Evolutionary conservation across 2,329 filamentous ascomycete species (phyloP).

Genomic region (Phyllosticta citribraziliensis): DNA sequence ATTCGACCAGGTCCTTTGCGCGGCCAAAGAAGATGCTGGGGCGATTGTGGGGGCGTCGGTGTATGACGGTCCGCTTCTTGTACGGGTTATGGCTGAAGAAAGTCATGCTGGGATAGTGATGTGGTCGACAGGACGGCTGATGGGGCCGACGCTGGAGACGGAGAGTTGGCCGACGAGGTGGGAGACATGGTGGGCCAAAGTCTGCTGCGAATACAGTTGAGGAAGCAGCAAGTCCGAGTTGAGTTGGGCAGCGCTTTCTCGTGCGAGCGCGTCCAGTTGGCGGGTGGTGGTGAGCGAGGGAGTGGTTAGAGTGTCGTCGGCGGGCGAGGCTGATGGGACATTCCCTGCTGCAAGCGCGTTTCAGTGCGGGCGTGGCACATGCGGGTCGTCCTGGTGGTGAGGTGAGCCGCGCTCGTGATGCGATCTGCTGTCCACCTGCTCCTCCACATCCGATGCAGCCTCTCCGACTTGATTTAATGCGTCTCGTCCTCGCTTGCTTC

Average conservation of each 20-base stretch:
- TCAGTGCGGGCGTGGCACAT: neutral
- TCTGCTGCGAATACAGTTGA: neutral
- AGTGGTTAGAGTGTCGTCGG: too few species aligned
- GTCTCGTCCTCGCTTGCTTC: neutral
- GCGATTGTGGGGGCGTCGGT: conserved; percentile 2
- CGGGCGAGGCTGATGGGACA: neutral
- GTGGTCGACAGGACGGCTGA: neutral
- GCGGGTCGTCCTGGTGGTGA: neutral
- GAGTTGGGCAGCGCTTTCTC: neutral
- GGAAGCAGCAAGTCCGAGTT: neutral
- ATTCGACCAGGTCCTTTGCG: neutral
- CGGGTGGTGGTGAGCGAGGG: too few species aligned
- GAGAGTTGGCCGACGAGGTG: neutral
- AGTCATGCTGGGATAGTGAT: conserved; percentile 10
- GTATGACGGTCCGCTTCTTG: conserved; percentile 11
- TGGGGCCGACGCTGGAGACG: neutral
- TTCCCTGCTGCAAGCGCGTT: neutral
- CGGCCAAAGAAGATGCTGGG: conserved; percentile 7
- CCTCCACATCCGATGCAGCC: neutral
- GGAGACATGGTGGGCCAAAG: neutral
- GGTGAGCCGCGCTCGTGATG: neutral
- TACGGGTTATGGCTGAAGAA: conserved; percentile 2
- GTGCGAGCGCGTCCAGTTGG: neutral
- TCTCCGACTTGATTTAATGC: neutral
- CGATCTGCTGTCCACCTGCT: neutral